Evolutionary conservation across 2,329 filamentous ascomycete genomes (phyloP), one percentile per base, ranked within the genome.

Genomic region (Apiospora pterosperma): DNA sequence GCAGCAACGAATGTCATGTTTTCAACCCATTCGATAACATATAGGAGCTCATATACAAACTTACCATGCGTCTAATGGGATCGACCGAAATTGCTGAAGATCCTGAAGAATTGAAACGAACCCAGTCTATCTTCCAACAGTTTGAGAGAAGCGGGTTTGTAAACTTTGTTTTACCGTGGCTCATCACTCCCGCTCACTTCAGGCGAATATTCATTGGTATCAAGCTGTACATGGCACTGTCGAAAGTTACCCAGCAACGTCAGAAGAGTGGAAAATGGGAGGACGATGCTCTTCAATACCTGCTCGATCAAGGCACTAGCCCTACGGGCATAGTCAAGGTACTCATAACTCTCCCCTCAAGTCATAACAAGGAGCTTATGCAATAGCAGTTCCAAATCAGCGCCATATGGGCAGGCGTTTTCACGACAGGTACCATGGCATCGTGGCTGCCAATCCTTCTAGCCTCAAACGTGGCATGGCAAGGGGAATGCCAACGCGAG

Each of bases 31-130:
- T 88, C 69, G 78, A 85, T 39, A 78, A 78, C 69, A 76, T 87
- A 59, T 86, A 85, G 69, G 72, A 76, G 6, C 76, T 85, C 63
- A 78, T 88, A 1, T 88, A 83, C 72, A 79, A 82, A 69, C 77
- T 88, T n/a, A 88, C 84, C 4, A 85, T 87, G 76, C 80, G 85
- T 14, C 83, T 80, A 5, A 77, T 88, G 1, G 85, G 83, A 7
- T 79, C 79, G 62, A 76, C 81, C 36, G 85, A 88, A 48, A 80
- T 88, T 31, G 85, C 84, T 16, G 76, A 84, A 3, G 76, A 84
- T 61, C 76, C 78, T 0, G 67, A 67, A 6, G 70, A 83, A 23
- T 69, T 84, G 3, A 73, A 72, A n/a, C 73, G 77, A 41, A 80
- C 79, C 2, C 75, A 87, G 16, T 65, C 72, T 16, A 73, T 79